Evolutionary conservation across 495 filamentous ascomycete genomes (phyloP).

Genomic region (Penicillium steckii): DNA sequence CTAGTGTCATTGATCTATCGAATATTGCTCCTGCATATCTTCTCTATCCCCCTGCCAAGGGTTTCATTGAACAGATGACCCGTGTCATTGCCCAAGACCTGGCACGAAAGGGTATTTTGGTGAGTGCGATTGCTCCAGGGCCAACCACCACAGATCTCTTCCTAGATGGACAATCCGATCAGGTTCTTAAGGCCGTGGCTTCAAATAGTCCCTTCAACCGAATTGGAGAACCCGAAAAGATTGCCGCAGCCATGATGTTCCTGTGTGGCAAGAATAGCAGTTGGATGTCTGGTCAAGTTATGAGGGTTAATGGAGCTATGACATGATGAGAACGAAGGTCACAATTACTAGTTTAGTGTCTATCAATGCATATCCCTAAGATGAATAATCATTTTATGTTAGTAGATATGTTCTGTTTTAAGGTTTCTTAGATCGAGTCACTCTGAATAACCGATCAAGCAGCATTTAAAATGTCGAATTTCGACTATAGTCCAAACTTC

Average conservation of each 20-base stretch:
- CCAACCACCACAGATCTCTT: slow-evolving; percentile 69
- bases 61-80: slow-evolving; percentile 69
- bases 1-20: slow-evolving; percentile 43
- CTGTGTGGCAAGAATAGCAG: slow-evolving; percentile 47
- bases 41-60: slow-evolving; percentile 63
- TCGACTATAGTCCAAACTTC: no score
- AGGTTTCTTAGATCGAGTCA: no score
- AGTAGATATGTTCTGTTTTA: no score
- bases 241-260: slow-evolving; percentile 57
- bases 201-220: slow-evolving; percentile 52
- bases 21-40: slow-evolving; percentile 58
- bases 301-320: slow-evolving; percentile 59
- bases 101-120: slow-evolving; percentile 56
- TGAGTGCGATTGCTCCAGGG: slow-evolving; percentile 65
- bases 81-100: slow-evolving; percentile 65
- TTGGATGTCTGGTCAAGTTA: slow-evolving; percentile 67
- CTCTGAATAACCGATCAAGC: no score
- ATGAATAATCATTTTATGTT: no score
- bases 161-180: slow-evolving; percentile 58
- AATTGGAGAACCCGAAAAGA: slow-evolving; percentile 60
- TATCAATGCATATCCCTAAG: no score
- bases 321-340: neutral
- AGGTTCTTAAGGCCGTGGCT: slow-evolving; percentile 52
- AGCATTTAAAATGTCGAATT: no score
- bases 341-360: no score